Conservation (phyloP, 768 basidiomycete genomes). For the Pulveroboletus frians region DNA sequence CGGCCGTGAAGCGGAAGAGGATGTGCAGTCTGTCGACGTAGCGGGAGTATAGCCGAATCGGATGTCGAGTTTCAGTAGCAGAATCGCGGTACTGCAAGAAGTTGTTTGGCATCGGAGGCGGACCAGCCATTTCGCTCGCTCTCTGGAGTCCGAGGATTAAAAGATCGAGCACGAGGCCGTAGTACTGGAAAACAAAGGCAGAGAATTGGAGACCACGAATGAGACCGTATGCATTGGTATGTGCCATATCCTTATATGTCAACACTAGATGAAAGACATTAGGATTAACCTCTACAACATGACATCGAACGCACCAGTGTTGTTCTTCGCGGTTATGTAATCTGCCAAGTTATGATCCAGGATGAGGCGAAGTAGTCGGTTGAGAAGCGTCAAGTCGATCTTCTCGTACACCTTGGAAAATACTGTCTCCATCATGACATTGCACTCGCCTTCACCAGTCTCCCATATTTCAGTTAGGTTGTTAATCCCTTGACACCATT, state of each 20-base stretch:
- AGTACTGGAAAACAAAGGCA: slow-evolving; percentile 98
- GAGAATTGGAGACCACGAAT: slow-evolving; percentile 98
- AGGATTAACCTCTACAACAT: not conserved
- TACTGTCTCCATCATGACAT: slow-evolving; percentile 98
- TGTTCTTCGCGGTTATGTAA: slow-evolving; percentile 99
- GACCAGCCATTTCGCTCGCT: slow-evolving; percentile 98
- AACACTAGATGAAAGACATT: slow-evolving; percentile 39
- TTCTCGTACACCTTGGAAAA: slow-evolving; percentile 98
- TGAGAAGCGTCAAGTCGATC: slow-evolving; percentile 93
- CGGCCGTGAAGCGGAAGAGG: slow-evolving; percentile 95
- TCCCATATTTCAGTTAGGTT: slow-evolving; percentile 99
- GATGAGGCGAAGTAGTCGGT: slow-evolving; percentile 91
- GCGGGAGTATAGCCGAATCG: slow-evolving; percentile 96
- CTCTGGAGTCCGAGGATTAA: slow-evolving; percentile 96
- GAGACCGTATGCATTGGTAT: slow-evolving; percentile 94
- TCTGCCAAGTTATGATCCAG: slow-evolving; percentile 98
- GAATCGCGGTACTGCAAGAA: slow-evolving; percentile 97
- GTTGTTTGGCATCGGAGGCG: slow-evolving; percentile 95
- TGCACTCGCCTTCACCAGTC: slow-evolving; percentile 95
- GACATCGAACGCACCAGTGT: slow-evolving; percentile 50
- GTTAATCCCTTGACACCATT: slow-evolving; percentile 99
- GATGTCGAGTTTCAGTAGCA: slow-evolving; percentile 91
- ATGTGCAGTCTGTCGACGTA: slow-evolving; percentile 95
- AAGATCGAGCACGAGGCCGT: slow-evolving; percentile 91
- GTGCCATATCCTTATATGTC: slow-evolving; percentile 98